Evolutionary conservation across 495 filamentous ascomycete species (phyloP), one percentile per base, ranked within the genome.

Genomic region (Chlorociboria aeruginascens): DNA sequence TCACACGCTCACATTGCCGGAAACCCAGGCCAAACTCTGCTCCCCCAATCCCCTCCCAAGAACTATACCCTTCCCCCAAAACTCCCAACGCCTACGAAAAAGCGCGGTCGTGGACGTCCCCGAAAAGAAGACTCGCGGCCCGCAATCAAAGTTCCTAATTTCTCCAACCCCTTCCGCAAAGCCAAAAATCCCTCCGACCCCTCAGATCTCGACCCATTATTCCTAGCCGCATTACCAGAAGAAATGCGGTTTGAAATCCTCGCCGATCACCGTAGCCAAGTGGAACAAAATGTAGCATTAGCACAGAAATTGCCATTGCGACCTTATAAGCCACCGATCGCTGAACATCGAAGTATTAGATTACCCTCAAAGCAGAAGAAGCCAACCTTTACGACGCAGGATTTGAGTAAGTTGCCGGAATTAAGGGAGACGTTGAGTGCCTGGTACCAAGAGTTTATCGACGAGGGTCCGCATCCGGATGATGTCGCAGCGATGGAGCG

Each of bases 151-250:
- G 84, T 86, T 57, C 78, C 83, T 6, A 84, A 69, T 46, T 85
- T 88, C 60, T 28, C 9, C 40, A 12, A 40, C 37, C 37, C 37
- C 37, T 29, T 11, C 14, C 12, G 9, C 16, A 57, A 57, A 8
- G 37, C 40, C 1, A 55, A 62, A 25, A 43, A 61, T 31, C 35
- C 41, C 6, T 61, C 62, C 36, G 60, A 67, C 7, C 73, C 74
- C 7, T 61, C 85, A 7, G 20, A 25, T 25, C 20, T 25, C 20
- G 85, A 87, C 40, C 66, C 71, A 0, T 78, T 78, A 6, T 89
- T 92, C 63, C 78, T 95, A 31, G 77, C 82, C 10, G 87, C 86
- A 16, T 67, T 95, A 0, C 89, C 89, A 0, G 80, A 84, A 46
- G 85, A 94, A 43, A 74, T 95, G 41, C 78, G 86, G 32, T 63